Evolutionary conservation across 805 yeast species (phyloP).

Genomic region (Teunomyces tritomae): DNA sequence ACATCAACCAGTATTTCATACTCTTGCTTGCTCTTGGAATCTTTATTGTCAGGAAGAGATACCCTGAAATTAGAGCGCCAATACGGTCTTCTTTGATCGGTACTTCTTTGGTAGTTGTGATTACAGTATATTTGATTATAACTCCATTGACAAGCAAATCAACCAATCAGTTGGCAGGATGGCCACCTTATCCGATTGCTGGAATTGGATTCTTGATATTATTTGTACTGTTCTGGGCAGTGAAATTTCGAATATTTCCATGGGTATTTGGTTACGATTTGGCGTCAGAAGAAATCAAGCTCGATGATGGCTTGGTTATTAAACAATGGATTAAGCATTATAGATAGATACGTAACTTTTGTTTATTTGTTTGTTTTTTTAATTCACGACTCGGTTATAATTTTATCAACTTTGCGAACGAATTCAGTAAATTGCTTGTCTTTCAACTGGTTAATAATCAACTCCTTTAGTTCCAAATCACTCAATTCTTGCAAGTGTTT

Average conservation of each 20-base stretch:
- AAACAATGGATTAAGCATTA: constrained; percentile 52
- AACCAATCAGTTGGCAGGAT: constrained; percentile 36
- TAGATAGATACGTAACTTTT: background rate
- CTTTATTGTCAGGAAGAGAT: constrained; percentile 49
- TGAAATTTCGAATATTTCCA: constrained; percentile 51
- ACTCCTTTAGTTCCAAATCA: constrained; percentile 6
- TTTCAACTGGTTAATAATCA: constrained; percentile 9
- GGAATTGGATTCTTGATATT: constrained; percentile 39
- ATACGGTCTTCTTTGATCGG: constrained; percentile 52
- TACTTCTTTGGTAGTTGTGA: constrained; percentile 41
- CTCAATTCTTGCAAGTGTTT: background rate
- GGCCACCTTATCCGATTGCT: constrained; percentile 51
- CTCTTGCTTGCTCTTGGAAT: constrained; percentile 56
- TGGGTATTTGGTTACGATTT: constrained; percentile 44
- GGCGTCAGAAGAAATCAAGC: constrained; percentile 34
- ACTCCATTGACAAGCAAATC: constrained; percentile 49
- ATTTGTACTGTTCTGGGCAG: constrained; percentile 55
- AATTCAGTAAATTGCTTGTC: constrained; percentile 14
- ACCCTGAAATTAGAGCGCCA: constrained; percentile 48
- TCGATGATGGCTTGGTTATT: constrained; percentile 58
- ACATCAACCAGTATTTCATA: constrained; percentile 49
- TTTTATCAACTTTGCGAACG: constrained; percentile 15
- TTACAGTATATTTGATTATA: constrained; percentile 47
- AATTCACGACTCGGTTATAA: constrained; percentile 9
- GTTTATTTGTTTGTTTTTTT: too few species aligned